These are phyloP conservation scores for Aaosphaeria pasadenensis DNA, from an alignment of 2,329 filamentous ascomycete genomes.

Conservation along the genomic window DNA sequence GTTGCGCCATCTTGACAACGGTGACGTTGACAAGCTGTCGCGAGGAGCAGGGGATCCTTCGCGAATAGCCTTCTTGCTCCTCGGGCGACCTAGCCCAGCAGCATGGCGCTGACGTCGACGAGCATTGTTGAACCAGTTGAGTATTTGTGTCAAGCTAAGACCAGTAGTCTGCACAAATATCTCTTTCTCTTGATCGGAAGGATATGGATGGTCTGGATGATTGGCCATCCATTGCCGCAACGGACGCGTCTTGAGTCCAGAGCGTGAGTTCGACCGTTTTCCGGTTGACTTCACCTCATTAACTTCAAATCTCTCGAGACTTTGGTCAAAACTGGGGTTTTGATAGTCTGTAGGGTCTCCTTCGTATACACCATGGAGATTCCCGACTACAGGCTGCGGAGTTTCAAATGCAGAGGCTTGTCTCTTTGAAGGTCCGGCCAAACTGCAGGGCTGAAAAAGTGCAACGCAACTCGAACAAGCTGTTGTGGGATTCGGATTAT, in stretches of 20 bases:
- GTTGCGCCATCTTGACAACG: neutral
- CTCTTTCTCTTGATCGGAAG: conserved; percentile 84
- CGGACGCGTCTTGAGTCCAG: neutral
- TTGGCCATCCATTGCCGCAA: conserved; percentile 69
- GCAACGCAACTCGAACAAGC: neutral
- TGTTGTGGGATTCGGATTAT: neutral
- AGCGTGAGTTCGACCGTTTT: neutral
- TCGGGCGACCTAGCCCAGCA: too few species aligned
- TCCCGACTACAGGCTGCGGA: neutral
- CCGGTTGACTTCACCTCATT: neutral
- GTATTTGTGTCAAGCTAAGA: neutral
- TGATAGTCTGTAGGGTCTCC: neutral
- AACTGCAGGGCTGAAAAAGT: neutral
- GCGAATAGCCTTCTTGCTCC: too few species aligned
- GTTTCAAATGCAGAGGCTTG: neutral
- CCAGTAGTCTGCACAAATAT: conserved; percentile 47
- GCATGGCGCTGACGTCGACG: neutral
- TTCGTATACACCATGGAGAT: neutral
- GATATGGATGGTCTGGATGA: conserved; percentile 66
- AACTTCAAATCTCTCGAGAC: neutral
- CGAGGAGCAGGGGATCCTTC: too few species aligned
- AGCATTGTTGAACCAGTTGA: neutral
- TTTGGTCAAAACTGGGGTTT: too few species aligned
- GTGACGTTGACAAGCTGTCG: too few species aligned
- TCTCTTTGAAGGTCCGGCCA: neutral